Conservation (phyloP, 805 yeast species). For the Candida sanyiensis region DNA sequence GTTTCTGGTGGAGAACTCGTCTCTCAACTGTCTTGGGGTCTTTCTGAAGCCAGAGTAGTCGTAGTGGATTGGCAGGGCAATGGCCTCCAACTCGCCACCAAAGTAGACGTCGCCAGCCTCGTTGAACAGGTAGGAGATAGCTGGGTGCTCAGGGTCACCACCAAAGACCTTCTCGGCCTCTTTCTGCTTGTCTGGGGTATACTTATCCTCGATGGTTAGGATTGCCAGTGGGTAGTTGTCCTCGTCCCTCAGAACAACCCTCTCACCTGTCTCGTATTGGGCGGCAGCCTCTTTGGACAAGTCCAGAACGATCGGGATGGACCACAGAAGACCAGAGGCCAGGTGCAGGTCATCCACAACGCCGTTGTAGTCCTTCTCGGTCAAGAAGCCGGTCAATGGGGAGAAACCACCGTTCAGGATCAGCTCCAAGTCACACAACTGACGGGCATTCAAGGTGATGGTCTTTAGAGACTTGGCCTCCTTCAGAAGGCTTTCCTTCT, state of each 20-base stretch:
- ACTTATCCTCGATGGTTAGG: constrained; percentile 71
- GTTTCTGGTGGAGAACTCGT: constrained; percentile 72
- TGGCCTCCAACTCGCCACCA: constrained; percentile 85
- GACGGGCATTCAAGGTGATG: constrained; percentile 72
- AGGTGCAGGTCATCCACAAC: constrained; percentile 69
- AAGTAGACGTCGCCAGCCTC: constrained; percentile 78
- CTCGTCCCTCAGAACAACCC: constrained; percentile 73
- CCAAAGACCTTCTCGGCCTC: constrained; percentile 89
- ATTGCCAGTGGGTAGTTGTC: constrained; percentile 77
- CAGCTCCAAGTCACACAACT: constrained; percentile 87
- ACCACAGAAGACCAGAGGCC: constrained; percentile 74
- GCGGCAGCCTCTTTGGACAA: constrained; percentile 46
- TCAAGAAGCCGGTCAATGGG: constrained; percentile 64
- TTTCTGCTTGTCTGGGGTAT: constrained; percentile 67
- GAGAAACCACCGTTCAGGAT: constrained; percentile 93
- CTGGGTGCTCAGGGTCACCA: constrained; percentile 97
- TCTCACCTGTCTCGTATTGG: constrained; percentile 45
- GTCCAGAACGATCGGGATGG: constrained; percentile 90
- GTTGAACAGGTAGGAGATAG: constrained; percentile 65
- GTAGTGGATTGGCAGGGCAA: constrained; percentile 79
- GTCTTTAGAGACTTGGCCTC: constrained; percentile 48
- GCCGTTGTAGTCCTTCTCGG: constrained; percentile 54
- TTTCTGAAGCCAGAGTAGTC: constrained; percentile 84
- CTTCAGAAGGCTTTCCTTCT: constrained; percentile 45
- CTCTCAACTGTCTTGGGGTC: constrained; percentile 86